Conservation (phyloP, 805 yeast genomes). For the Kregervanrija fluxuum region DNA sequence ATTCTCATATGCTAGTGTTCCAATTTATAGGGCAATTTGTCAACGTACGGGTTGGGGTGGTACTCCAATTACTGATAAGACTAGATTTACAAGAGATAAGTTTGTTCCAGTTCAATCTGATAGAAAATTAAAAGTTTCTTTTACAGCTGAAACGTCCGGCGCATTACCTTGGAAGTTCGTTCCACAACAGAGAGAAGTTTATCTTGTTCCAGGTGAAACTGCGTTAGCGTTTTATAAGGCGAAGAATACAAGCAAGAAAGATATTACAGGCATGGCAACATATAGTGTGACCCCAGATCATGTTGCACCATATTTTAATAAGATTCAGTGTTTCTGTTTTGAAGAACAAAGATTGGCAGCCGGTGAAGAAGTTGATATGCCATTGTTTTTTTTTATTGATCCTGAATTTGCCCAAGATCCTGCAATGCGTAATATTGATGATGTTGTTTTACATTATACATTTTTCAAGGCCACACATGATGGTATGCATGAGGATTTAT, state of each 20-base stretch:
- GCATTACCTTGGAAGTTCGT: conserved; percentile 90
- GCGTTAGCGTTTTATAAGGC: conserved; percentile 95
- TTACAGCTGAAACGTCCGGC: conserved; percentile 88
- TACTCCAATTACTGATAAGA: conserved; percentile 79
- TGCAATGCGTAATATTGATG: conserved; percentile 82
- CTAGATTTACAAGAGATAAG: conserved; percentile 79
- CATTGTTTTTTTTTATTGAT: conserved; percentile 92
- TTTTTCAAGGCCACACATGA: conserved; percentile 61
- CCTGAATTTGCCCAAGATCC: conserved; percentile 95
- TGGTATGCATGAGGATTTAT: conserved; percentile 18
- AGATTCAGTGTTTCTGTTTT: conserved; percentile 96
- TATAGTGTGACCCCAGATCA: conserved; percentile 95
- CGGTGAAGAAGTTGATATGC: conserved; percentile 99
- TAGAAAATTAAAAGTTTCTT: conserved; percentile 72
- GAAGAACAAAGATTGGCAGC: conserved; percentile 92
- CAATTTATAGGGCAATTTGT: conserved; percentile 85
- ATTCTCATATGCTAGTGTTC: conserved; percentile 84
- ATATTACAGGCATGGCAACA: conserved; percentile 97
- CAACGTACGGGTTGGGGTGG: conserved; percentile 97
- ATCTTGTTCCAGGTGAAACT: conserved; percentile 93
- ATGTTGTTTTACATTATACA: conserved; percentile 85
- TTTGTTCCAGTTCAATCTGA: conserved; percentile 82
- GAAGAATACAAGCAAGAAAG: conserved; percentile 74
- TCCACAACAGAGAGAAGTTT: conserved; percentile 91
- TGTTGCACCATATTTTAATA: conserved; percentile 93